Conservation (phyloP, 2,329 filamentous ascomycete genomes). For the Aciculosporium take region DNA sequence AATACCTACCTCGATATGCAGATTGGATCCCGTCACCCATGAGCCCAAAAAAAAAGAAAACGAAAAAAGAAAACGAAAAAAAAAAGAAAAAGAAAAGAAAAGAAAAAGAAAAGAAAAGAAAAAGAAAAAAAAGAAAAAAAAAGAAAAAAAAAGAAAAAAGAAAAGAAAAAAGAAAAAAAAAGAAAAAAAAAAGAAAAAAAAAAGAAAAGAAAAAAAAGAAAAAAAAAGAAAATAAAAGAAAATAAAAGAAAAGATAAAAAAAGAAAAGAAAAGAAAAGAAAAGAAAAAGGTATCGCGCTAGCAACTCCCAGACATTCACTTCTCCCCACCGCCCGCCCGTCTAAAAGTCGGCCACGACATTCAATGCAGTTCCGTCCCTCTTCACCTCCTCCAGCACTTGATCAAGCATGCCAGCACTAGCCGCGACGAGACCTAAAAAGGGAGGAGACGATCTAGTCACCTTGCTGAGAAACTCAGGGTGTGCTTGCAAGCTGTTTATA, state of each 20-base stretch:
- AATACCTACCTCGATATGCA: too few species aligned
- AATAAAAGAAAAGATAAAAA: not conserved
- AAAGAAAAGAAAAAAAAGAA: not conserved
- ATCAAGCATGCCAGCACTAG: constrained; percentile 53
- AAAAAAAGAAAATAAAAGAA: not conserved
- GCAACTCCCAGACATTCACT: too few species aligned
- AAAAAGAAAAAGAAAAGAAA: too few species aligned
- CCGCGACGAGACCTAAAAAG: constrained; percentile 75
- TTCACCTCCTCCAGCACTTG: constrained; percentile 13
- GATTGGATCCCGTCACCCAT: too few species aligned
- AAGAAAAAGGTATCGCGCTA: not conserved
- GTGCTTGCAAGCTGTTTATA: constrained; percentile 54
- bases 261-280: not conserved
- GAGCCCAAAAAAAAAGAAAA: too few species aligned
- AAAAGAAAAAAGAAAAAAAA: not conserved
- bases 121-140: too few species aligned
- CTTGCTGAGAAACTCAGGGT: constrained; percentile 71
- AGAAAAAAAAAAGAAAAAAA: not conserved
- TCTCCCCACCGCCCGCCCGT: not conserved
- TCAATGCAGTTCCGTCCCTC: not conserved
- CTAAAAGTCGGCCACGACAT: constrained; percentile 3
- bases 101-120: too few species aligned
- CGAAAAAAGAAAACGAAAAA: too few species aligned
- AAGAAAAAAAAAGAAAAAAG: too few species aligned
- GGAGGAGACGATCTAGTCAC: constrained; percentile 24